Percentiles rank a stretch among this genome's conserved stretches.
phyloP scores from a whole-genome alignment of 2,329 filamentous ascomycete species.

The Tolypocladium ovalisporum region DNA sequence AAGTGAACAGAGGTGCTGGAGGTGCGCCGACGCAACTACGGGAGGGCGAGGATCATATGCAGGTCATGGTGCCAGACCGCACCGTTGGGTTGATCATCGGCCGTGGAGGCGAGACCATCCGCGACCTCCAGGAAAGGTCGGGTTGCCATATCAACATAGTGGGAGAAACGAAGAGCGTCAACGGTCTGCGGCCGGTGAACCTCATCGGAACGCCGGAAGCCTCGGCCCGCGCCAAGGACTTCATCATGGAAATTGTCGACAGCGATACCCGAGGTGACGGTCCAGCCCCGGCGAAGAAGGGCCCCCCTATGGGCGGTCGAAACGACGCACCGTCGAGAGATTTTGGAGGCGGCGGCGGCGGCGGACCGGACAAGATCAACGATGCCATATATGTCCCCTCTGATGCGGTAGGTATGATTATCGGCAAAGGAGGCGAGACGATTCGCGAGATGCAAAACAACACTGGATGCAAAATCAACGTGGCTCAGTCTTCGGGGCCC shows the following conservation, averaged over 20 bases:
- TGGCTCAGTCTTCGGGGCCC: conserved; percentile 68
- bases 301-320: conserved; percentile 15
- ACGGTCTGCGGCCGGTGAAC: conserved; percentile 81
- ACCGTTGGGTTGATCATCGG: conserved; percentile 90
- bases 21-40: conserved; percentile 38
- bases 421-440: conserved; percentile 86
- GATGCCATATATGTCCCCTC: conserved; percentile 80
- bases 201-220: conserved; percentile 70
- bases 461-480: conserved; percentile 91
- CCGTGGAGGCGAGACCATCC: conserved; percentile 86
- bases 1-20: conserved; percentile 22
- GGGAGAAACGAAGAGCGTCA: conserved; percentile 84
- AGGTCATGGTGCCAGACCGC: conserved; percentile 91
- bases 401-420: conserved; percentile 92
- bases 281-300: conserved; percentile 18
- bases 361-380: conserved; percentile 55
- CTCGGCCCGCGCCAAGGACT: conserved; percentile 67
- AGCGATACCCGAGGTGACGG: conserved; percentile 63
- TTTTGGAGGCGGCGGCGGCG: conserved; percentile 19
- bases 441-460: conserved; percentile 87
- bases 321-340: conserved; percentile 20
- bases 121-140: conserved; percentile 81
- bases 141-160: conserved; percentile 96
- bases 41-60: conserved; percentile 75
- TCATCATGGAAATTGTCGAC: conserved; percentile 90